A percentile compares a stretch with the other conserved stretches of the same genome.
These are phyloP conservation scores for Fusarium ambrosium DNA, from an alignment of 2,329 filamentous ascomycete genomes.

Conservation along the genomic window DNA sequence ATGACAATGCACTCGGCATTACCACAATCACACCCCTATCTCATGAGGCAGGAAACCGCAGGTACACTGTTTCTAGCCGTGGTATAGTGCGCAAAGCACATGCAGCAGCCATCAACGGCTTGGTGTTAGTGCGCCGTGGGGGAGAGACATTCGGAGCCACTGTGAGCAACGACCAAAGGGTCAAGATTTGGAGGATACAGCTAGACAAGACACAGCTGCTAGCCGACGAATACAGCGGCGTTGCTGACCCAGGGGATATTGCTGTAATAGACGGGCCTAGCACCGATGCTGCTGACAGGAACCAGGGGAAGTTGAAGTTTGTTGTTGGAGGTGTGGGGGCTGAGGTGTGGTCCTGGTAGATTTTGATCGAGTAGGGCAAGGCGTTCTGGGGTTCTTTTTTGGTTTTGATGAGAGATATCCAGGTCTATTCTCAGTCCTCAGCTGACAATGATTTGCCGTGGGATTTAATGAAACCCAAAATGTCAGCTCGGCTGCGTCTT, in stretches of 20 bases:
- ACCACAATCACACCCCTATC: slow-evolving; percentile 51
- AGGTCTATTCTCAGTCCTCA: not conserved
- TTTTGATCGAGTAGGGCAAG: not conserved
- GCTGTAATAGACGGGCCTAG: slow-evolving; percentile 13
- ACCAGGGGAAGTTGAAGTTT: slow-evolving; percentile 19
- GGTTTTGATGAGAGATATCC: slow-evolving; percentile 14
- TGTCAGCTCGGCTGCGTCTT: slow-evolving; percentile 6
- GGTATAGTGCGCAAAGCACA: slow-evolving; percentile 67
- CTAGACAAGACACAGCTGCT: slow-evolving; percentile 54
- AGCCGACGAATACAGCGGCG: slow-evolving; percentile 68
- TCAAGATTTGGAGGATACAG: slow-evolving; percentile 66
- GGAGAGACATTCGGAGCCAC: slow-evolving; percentile 55
- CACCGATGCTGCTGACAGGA: not conserved
- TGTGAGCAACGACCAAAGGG: slow-evolving; percentile 72
- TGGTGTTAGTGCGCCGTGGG: slow-evolving; percentile 54
- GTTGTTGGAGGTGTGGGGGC: slow-evolving; percentile 43
- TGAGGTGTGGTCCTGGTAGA: slow-evolving; percentile 43
- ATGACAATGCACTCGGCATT: slow-evolving; percentile 85
- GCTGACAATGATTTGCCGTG: not conserved
- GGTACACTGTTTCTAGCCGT: slow-evolving; percentile 43
- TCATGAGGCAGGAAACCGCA: slow-evolving; percentile 24
- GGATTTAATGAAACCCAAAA: not conserved
- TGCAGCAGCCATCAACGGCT: slow-evolving; percentile 77
- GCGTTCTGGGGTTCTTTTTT: slow-evolving; percentile 3
- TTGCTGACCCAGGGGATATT: slow-evolving; percentile 69